Evolutionary conservation across 2,329 filamentous ascomycete genomes (phyloP).

Genomic region (Colletotrichum abscissum): DNA sequence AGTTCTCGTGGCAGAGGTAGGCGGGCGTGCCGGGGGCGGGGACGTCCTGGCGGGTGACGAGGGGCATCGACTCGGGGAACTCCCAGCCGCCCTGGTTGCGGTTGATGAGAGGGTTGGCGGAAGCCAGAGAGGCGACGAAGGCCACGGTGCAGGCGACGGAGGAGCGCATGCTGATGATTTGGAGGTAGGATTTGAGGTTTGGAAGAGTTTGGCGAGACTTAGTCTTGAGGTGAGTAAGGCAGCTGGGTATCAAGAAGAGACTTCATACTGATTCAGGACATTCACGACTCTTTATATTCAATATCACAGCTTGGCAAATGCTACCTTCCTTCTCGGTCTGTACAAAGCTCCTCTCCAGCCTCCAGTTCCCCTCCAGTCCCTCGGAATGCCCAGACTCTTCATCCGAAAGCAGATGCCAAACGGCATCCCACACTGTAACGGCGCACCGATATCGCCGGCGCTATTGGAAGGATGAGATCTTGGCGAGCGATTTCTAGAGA

Average conservation of each 20-base stretch:
- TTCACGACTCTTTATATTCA: background rate
- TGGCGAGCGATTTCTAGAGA: conserved; percentile 10
- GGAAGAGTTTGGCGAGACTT: too few relatives aligned
- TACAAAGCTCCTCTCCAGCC: background rate
- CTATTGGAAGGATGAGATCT: conserved; percentile 18
- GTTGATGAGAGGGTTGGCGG: conserved; percentile 31
- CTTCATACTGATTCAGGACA: too few relatives aligned
- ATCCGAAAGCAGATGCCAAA: background rate
- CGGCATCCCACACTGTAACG: background rate
- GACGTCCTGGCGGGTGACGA: conserved; percentile 54
- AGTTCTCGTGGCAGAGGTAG: conserved; percentile 62
- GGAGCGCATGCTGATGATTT: conserved; percentile 43
- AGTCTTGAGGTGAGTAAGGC: background rate
- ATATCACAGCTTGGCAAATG: background rate
- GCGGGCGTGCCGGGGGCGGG: conserved; percentile 40
- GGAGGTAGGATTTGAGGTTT: background rate
- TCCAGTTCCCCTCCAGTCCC: background rate
- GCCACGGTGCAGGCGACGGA: conserved; percentile 39
- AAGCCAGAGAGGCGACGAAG: conserved; percentile 43
- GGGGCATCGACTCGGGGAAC: conserved; percentile 44
- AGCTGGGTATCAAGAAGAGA: background rate
- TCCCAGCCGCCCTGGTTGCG: conserved; percentile 38
- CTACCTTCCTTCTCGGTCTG: background rate
- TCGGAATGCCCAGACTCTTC: background rate
- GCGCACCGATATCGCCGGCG: conserved; percentile 22